A percentile compares a stretch with the other conserved stretches of the same genome.
phyloP scores from a whole-genome alignment of 2,329 filamentous ascomycete genomes.

The Bipolaris gigantea region DNA sequence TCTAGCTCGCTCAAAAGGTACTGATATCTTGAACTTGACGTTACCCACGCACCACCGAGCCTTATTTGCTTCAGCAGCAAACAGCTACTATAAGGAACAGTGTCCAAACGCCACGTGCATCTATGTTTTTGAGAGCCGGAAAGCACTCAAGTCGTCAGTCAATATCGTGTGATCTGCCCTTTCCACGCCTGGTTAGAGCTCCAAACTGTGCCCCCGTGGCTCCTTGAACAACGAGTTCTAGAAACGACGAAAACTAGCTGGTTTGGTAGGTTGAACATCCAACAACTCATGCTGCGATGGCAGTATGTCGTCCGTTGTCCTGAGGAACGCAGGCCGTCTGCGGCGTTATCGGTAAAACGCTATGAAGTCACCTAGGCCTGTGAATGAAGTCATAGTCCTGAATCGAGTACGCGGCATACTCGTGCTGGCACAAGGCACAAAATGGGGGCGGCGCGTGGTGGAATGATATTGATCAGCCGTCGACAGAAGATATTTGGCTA shows the following conservation, averaged over 20 bases:
- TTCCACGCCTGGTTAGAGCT: too few species aligned
- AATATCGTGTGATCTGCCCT: too few species aligned
- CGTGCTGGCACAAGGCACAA: conserved; percentile 2
- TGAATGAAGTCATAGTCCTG: not conserved
- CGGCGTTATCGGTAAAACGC: not conserved
- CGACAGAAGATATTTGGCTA: not conserved
- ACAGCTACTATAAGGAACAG: too few species aligned
- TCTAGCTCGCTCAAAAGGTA: too few species aligned
- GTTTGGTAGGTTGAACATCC: not conserved
- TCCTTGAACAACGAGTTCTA: too few species aligned
- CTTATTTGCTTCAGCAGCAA: too few species aligned
- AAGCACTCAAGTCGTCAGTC: too few species aligned
- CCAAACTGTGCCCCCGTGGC: too few species aligned
- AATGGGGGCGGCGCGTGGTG: conserved; percentile 3
- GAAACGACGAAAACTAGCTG: not conserved
- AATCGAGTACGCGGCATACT: not conserved
- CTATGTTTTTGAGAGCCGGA: too few species aligned
- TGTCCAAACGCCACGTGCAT: too few species aligned
- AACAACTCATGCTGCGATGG: not conserved
- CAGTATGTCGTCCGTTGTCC: not conserved
- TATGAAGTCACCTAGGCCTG: not conserved
- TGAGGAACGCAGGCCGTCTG: not conserved
- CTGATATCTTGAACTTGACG: too few species aligned
- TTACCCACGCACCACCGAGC: too few species aligned
- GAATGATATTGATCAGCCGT: conserved; percentile 8